Conservation (phyloP, 139 green algal genomes). For the Edaphochlamys debaryana region DNA sequence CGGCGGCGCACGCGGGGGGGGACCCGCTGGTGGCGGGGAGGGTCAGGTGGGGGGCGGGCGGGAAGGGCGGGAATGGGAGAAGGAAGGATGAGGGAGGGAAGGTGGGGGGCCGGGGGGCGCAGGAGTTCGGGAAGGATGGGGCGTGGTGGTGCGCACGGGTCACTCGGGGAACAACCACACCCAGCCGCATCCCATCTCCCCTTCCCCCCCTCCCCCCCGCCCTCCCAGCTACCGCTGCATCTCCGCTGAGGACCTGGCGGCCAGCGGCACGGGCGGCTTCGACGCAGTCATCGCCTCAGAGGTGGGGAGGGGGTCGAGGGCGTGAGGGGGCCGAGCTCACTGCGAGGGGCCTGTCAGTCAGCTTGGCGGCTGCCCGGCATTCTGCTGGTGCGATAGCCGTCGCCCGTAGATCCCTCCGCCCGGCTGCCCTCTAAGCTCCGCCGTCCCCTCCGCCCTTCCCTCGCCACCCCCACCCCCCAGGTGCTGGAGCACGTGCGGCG, state of each 20-base stretch:
- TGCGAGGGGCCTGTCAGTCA: no score
- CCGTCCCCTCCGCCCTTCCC: no score
- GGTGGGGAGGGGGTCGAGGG: no score
- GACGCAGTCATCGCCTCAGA: constrained; percentile 73
- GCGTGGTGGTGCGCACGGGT: no score
- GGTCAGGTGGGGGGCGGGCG: constrained; percentile 39
- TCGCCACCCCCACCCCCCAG: no score
- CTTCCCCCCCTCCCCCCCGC: background rate
- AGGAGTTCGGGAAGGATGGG: no score
- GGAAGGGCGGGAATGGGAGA: background rate
- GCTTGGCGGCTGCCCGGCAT: no score
- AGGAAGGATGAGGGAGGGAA: no score
- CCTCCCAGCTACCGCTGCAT: constrained; percentile 55
- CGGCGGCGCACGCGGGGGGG: constrained; percentile 53
- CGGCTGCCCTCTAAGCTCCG: no score
- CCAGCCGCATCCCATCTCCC: background rate
- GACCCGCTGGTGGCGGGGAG: constrained; percentile 55
- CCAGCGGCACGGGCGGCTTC: constrained; percentile 38
- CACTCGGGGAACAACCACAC: no score
- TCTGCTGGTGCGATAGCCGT: no score
- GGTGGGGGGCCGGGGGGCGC: background rate
- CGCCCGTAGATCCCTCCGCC: constrained; percentile 45
- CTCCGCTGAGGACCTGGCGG: constrained; percentile 65
- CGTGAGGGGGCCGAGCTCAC: no score
- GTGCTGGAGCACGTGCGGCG: constrained; percentile 63